Evolutionary conservation across 2,329 filamentous ascomycete species (phyloP).

Genomic region (Pestalotiopsis sp.): DNA sequence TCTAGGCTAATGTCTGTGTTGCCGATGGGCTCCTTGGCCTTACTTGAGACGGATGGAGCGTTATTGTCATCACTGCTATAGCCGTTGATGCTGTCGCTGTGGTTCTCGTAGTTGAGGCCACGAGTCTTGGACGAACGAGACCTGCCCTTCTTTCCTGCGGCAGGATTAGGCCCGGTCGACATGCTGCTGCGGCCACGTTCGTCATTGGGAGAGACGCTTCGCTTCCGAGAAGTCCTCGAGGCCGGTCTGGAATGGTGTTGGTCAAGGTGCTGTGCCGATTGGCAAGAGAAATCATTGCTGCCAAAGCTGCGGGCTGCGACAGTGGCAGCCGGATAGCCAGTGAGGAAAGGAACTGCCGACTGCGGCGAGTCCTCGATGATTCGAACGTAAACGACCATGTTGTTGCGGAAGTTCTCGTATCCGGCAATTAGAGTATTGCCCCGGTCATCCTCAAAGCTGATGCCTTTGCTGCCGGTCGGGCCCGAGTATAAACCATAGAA

Average conservation of each 20-base stretch:
- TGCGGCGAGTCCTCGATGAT: conserved; percentile 67
- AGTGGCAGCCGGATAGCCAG: conserved; percentile 57
- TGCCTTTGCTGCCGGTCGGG: conserved; percentile 69
- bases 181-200: conserved; percentile 75
- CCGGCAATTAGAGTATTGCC: conserved; percentile 91
- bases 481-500: conserved; percentile 95
- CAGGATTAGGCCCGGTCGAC: conserved; percentile 62
- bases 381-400: conserved; percentile 92
- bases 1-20: conserved; percentile 98
- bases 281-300: conserved; percentile 51
- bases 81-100: conserved; percentile 68
- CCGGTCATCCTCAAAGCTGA: conserved; percentile 92
- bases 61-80: conserved; percentile 90
- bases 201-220: conserved; percentile 76
- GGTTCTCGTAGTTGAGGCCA: conserved; percentile 60
- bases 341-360: conserved; percentile 49
- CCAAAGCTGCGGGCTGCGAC: conserved; percentile 58
- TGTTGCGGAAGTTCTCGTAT: conserved; percentile 92
- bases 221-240: conserved; percentile 72
- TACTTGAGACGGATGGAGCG: conserved; percentile 75
- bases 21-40: conserved; percentile 82
- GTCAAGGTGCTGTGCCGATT: conserved; percentile 51
- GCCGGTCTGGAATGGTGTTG: conserved; percentile 68
- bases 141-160: conserved; percentile 64
- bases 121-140: conserved; percentile 73